These are phyloP conservation scores for Massarina eburnea DNA, from an alignment of 2,329 filamentous ascomycete genomes.

Conservation along the genomic window DNA sequence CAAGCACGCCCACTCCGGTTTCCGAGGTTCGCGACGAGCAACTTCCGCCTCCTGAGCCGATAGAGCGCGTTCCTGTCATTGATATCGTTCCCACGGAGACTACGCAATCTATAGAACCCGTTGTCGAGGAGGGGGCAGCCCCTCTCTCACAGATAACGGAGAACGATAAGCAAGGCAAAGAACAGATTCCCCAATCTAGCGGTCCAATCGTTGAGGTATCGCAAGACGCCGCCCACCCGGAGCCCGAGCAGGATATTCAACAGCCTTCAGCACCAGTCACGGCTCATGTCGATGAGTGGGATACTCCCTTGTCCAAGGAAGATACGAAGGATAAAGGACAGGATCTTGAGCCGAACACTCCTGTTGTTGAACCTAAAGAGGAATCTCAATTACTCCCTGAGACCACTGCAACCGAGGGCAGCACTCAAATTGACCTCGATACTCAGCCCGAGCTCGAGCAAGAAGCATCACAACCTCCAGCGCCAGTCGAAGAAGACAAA, in stretches of 20 bases:
- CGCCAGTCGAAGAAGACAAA: background rate
- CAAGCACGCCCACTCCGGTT: conserved; percentile 7
- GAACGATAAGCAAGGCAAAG: too few species aligned
- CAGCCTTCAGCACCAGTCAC: too few species aligned
- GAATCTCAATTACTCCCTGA: background rate
- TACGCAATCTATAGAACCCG: background rate
- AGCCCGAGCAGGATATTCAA: too few species aligned
- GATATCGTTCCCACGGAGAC: background rate
- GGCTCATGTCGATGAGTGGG: too few species aligned
- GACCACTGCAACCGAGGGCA: background rate
- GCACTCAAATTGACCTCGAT: background rate
- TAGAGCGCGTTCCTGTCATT: background rate
- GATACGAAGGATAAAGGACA: conserved; percentile 30
- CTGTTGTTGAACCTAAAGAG: conserved; percentile 7
- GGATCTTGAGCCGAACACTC: conserved; percentile 20
- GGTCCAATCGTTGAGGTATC: too few species aligned
- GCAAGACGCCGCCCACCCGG: too few species aligned
- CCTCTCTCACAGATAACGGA: too few species aligned
- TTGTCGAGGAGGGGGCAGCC: too few species aligned
- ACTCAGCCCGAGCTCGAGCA: background rate
- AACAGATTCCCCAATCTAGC: too few species aligned
- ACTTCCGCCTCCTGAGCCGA: background rate
- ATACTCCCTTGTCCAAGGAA: conserved; percentile 21
- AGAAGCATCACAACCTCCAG: background rate
- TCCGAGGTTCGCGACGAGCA: conserved; percentile 4